Conservation (phyloP, 164 flowering plant species). For the Warburgia ugandensis region DNA sequence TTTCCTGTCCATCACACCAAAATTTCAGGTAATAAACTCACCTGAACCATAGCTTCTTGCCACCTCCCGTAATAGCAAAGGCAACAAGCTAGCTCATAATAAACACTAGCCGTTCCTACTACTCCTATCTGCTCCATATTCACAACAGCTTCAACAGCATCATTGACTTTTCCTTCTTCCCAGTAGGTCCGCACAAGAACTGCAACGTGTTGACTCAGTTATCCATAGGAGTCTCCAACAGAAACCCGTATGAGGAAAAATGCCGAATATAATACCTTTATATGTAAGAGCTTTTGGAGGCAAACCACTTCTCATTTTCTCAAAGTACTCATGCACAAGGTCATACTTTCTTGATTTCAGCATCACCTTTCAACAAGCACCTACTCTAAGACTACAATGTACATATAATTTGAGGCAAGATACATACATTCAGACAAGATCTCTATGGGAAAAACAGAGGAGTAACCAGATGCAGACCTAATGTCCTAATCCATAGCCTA, state of each 20-base stretch:
- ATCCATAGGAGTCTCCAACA: conserved; percentile 6
- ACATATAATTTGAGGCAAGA: conserved; percentile 23
- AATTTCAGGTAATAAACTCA: conserved; percentile 14
- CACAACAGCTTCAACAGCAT: conserved; percentile 70
- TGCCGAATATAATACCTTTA: conserved; percentile 40
- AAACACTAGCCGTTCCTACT: conserved; percentile 65
- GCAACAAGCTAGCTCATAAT: conserved; percentile 91
- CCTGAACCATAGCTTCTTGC: conserved; percentile 82
- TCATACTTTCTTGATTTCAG: conserved; percentile 78
- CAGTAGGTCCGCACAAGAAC: conserved; percentile 82
- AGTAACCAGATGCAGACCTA: too few species aligned
- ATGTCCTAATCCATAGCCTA: too few species aligned
- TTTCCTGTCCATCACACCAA: too few species aligned
- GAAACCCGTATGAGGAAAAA: background rate
- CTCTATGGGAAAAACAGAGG: too few species aligned
- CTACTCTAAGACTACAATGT: conserved; percentile 41
- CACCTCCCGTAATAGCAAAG: conserved; percentile 86
- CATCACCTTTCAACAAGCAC: conserved; percentile 85
- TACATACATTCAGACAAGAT: background rate
- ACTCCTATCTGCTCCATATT: conserved; percentile 86
- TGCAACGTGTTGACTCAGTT: conserved; percentile 17
- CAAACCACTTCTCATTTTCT: conserved; percentile 68
- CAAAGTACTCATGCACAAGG: conserved; percentile 63
- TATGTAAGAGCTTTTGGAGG: conserved; percentile 67
- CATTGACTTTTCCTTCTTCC: conserved; percentile 78